Evolutionary conservation across 1,284 basidiomycete species (phyloP), one percentile per base, ranked within the genome.

Genomic region (Sanghuangporus baumii): DNA sequence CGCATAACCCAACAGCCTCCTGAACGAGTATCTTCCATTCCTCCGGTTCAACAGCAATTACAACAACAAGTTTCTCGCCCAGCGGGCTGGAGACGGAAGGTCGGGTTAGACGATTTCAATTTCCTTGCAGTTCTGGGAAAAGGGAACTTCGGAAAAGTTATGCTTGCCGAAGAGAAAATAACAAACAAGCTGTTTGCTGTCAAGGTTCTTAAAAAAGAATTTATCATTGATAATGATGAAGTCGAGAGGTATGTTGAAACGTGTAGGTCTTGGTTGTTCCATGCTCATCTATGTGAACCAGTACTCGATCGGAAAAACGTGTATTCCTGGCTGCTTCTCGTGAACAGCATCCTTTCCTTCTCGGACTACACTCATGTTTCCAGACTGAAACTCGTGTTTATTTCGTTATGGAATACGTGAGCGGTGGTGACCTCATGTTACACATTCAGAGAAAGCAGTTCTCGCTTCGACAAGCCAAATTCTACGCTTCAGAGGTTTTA

Each of bases 161-260:
- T 99, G 97, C 81, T 99, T 61, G 97, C 97, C 18, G 97, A 99
- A 76, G 97, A 99, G 81, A 99, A 98, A 84, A 87, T 84, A 71
- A 84, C 87, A 34, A 94, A 87, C 70, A 86, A 84, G 64, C 76
- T 99, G 64, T 99, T 93, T 74, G 97, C 97, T n/a, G 98, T 99
- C 83, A 99, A 99, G 78, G 97, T 99, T 43, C 76, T 99, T 73
- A 99, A 99, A 82, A 99, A 99, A 75, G 97, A 99, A 78, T 99
- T 99, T 72, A 99, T 99, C 75, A 99, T 99, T 69, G 97, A 99
- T 74, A 99, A 99, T 69, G 97, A 99, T 76, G 97, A 99, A 79
- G 95, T 99, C 6, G 97, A 99, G 78, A 97, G 94, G 95, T 94
- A 66, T 61, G 80, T 6, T 55, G 46, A 61, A 51, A 48, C 47